A percentile compares a stretch with the other conserved stretches of the same genome.
Evolutionary conservation across 768 basidiomycete species (phyloP).

Genomic region (Sistotremastrum niveocremeum): DNA sequence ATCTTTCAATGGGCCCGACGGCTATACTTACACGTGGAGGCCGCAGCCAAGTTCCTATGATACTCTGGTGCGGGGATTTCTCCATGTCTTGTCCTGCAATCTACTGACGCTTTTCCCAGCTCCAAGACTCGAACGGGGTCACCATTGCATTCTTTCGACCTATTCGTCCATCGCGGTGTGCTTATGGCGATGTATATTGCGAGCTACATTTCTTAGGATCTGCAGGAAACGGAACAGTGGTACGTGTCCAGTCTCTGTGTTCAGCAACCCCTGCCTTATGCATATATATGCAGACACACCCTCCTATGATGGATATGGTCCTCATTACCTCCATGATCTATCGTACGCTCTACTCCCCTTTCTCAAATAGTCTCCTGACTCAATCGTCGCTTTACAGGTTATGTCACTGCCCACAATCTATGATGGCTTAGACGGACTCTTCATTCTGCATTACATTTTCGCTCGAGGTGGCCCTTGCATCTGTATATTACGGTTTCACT

Average conservation of each 20-base stretch:
- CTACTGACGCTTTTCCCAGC: constrained; percentile 26
- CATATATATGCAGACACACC: constrained; percentile 47
- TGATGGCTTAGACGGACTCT: constrained; percentile 11
- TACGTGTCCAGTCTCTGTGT: constrained; percentile 21
- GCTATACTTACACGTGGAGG: constrained; percentile 68
- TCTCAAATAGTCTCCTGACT: not conserved
- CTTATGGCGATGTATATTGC: constrained; percentile 76
- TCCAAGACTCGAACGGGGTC: constrained; percentile 55
- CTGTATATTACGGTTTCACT: not conserved
- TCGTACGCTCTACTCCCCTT: constrained; percentile 21
- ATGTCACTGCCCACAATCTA: constrained; percentile 2
- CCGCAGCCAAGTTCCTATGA: constrained; percentile 47
- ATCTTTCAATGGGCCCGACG: constrained; percentile 73
- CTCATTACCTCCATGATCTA: constrained; percentile 78
- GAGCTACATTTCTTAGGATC: constrained; percentile 73
- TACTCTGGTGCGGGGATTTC: constrained; percentile 32
- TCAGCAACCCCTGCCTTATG: not conserved
- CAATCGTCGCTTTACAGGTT: constrained; percentile 16
- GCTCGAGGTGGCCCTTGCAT: not conserved
- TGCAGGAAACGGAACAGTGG: constrained; percentile 73
- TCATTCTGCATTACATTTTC: not conserved
- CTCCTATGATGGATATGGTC: constrained; percentile 82
- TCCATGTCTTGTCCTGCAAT: constrained; percentile 7
- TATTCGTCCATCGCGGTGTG: constrained; percentile 65
- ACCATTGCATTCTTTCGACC: constrained; percentile 73